These are phyloP conservation scores for Geranium incanum DNA, from an alignment of 441 rosid genomes.

Conservation along the genomic window DNA sequence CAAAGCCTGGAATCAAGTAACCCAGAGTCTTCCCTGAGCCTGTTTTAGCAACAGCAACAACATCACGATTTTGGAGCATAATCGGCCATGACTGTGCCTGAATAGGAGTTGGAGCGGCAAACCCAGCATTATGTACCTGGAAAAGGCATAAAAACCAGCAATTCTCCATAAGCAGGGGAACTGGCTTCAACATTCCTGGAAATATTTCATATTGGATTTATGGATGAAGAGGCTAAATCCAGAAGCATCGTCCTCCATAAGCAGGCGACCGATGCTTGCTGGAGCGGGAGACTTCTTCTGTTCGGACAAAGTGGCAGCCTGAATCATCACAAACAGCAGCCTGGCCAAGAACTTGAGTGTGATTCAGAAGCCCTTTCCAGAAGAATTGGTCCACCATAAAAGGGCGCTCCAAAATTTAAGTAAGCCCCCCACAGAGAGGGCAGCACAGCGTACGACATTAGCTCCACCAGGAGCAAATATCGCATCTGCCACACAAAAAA, in stretches of 20 bases:
- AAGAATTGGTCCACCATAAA: slow-evolving; percentile 58
- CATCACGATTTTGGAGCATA: slow-evolving; percentile 83
- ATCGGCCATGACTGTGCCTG: slow-evolving; percentile 99
- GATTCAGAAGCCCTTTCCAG: slow-evolving; percentile 61
- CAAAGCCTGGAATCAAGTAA: slow-evolving; percentile 75
- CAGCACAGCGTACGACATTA: slow-evolving; percentile 99
- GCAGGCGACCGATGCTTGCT: slow-evolving; percentile 74
- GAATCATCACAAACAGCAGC: slow-evolving; percentile 80
- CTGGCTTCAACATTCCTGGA: slow-evolving; percentile 41
- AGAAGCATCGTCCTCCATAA: slow-evolving; percentile 94
- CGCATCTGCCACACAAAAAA: slow-evolving; percentile 99
- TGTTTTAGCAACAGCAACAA: slow-evolving; percentile 94
- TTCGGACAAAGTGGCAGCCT: slow-evolving; percentile 67
- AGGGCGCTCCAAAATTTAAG: slow-evolving; percentile 72
- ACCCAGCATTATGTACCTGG: slow-evolving; percentile 94
- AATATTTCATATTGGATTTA: slow-evolving; percentile 34
- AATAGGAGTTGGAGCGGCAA: slow-evolving; percentile 93
- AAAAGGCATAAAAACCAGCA: slow-evolving; percentile 56
- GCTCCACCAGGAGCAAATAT: slow-evolving; percentile 99
- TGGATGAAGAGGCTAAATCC: slow-evolving; percentile 40
- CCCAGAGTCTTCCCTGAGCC: slow-evolving; percentile 98
- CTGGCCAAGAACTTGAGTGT: slow-evolving; percentile 59
- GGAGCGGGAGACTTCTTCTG: slow-evolving; percentile 94
- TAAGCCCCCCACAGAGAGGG: slow-evolving; percentile 64
- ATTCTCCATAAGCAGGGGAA: slow-evolving; percentile 42